Base-by-base conservation (phyloP, 148 eudicot species). In the Chenopodium berlandieri region DNA sequence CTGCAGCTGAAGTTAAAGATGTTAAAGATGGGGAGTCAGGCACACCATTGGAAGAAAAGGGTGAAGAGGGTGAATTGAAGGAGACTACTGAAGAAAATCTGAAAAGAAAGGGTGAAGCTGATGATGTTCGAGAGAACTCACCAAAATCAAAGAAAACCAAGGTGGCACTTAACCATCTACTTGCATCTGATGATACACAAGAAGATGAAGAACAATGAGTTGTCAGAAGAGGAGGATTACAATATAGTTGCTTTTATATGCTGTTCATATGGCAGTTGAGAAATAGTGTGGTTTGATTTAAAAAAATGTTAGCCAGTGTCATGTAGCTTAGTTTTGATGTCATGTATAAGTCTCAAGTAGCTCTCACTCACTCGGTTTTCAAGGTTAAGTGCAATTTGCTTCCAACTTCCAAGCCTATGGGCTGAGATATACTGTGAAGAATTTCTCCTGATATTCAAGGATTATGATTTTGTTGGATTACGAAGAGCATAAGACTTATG, bases 141-240 rank as follows among this genome's bases (percentile, higher is more conserved):
- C 69, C 81, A 9, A 85, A 83, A 75, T 77, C 91, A 0, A 95
- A 95, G 92, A 93, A 91, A 84, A 69, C 91, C 52, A 95, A 88
- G 84, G 92, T 95, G 70, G 84, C 90, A 30, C 90, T 95, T 27
- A 83, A 83, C 77, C 98, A 95, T 83, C 88, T 95, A 76, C 84
- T 93, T 80, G 86, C 95, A 50, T 86, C 92, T n/a, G 97, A 95
- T 81, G 97, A 95, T 81, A 86, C 87, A 40, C 89, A 87, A 73
- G 98, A 89, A 87, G 92, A 89, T 34, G 95, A 90, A 75, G 89
- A 80, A 25, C 58, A 79, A 56, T 80, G 76, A 80, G 71, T 8
- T 68, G 30, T 79, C 22, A 19, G 1, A 50, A 40, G 60, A 78
- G 60, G 32, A 60, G 5, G 66, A 16, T 63, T 25, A 40, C 12